Base-by-base conservation (phyloP, 2,329 filamentous ascomycete genomes). In the Phyllosticta citribraziliensis region DNA sequence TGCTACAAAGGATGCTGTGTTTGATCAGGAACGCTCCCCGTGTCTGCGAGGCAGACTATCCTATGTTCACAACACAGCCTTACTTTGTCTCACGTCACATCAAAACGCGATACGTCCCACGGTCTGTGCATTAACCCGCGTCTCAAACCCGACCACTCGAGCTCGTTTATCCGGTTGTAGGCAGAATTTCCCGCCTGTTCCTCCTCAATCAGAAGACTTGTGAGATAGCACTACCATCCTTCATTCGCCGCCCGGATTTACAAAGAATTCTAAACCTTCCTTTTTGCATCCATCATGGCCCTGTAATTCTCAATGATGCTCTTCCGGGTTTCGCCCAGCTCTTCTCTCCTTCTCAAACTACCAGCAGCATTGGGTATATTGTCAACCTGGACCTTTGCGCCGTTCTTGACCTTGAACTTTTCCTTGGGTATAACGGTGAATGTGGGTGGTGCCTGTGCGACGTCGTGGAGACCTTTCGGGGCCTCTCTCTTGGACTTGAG, bases 241-340 rank as follows among this genome's bases (percentile, higher is more conserved):
- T 30, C 27, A 2, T 30, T 30, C 9, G 27, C 27, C 27, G 9
- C 8, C 27, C 27, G 27, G 27, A 30, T 25, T 33, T 14, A 6
- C 22, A 24, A 33, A 55, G 17, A 1, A 60, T 19, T 19, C 19
- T 25, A 27, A 9, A 11, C 30, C 9, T 55, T 55, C 51, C 55
- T 62, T 22, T 55, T 60, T 9, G 58, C 55, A 4, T 33, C 51
- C 60, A 62, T 62, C 60, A 62, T 62, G 2, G 51, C 55, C 63
- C 89, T 78, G 72, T 93, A 93, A 52, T 83, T 80, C 66, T 88
- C 86, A 61, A 93, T 85, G n/a, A 92, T 84, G 60, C 82, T 84
- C 70, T 80, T 80, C 65, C 89, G 80, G 66, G 87, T 84, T 56
- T 78, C 82, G n/a, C 86, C 84, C 62, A 93, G 70, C 74, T 91